Percentiles rank a stretch among this genome's conserved stretches.
Evolutionary conservation across 306 rosid genomes (phyloP).

Genomic region (Pueraria montana): DNA sequence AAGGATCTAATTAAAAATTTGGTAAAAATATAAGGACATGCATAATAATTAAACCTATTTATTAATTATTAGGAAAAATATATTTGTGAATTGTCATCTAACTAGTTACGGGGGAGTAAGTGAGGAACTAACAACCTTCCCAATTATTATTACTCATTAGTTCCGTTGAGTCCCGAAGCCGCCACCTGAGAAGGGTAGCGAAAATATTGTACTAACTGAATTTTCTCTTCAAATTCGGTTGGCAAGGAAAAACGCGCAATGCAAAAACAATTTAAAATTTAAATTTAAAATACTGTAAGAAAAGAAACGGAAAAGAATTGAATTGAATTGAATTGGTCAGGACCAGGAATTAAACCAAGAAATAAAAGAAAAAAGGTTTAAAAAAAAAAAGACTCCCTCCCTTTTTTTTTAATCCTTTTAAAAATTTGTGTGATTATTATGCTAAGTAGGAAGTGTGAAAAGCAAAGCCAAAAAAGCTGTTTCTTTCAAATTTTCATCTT

Average conservation of each 20-base stretch:
- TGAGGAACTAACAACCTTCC: not conserved
- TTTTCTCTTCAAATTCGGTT: slow-evolving; percentile 59
- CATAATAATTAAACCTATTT: too few species aligned
- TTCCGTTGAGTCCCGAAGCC: not conserved
- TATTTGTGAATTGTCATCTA: not conserved
- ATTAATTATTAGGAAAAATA: not conserved
- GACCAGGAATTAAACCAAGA: not conserved
- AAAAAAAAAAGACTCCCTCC: not conserved
- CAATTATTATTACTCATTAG: not conserved
- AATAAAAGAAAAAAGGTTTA: not conserved
- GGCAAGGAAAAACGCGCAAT: slow-evolving; percentile 64
- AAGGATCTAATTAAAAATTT: too few species aligned
- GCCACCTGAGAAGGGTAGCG: slow-evolving; percentile 26
- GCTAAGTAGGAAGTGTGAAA: slow-evolving; percentile 35
- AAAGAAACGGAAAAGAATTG: not conserved
- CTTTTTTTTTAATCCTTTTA: not conserved
- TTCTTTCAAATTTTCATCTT: slow-evolving; percentile 43
- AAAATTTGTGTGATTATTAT: slow-evolving; percentile 4
- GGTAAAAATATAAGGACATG: too few species aligned
- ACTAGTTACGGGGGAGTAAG: not conserved
- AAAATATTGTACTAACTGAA: slow-evolving; percentile 43
- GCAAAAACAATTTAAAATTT: slow-evolving; percentile 25
- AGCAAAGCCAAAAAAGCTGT: slow-evolving; percentile 63
- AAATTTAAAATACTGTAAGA: not conserved
- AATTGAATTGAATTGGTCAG: slow-evolving; percentile 46